Evolutionary conservation across 768 basidiomycete species (phyloP).

Genomic region (Coprinopsis strossmayeri): DNA sequence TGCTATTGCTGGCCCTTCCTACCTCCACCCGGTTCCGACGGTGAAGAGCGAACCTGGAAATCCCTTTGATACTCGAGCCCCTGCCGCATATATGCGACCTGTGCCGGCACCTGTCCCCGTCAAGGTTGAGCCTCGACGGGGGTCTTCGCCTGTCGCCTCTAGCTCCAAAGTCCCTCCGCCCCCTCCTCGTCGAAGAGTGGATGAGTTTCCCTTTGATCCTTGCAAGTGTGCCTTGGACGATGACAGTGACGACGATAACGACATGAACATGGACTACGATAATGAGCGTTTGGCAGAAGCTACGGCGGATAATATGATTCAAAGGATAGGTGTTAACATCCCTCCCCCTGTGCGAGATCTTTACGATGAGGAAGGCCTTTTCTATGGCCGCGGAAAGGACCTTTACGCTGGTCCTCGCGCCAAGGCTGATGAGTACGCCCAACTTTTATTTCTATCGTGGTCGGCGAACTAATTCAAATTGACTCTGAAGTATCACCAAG

Average conservation of each 20-base stretch:
- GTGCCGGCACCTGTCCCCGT: not conserved
- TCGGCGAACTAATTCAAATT: constrained; percentile 2
- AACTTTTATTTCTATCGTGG: not conserved
- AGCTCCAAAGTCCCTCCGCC: not conserved
- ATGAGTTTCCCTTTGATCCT: not conserved
- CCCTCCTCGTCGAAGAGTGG: not conserved
- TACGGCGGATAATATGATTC: constrained; percentile 12
- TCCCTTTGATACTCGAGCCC: too few relatives aligned
- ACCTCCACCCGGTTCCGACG: too few relatives aligned
- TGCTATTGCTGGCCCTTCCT: too few relatives aligned
- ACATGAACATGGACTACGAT: constrained; percentile 12
- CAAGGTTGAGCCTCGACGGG: not conserved
- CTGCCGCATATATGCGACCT: too few relatives aligned
- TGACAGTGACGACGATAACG: constrained; percentile 14
- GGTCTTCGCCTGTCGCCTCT: not conserved
- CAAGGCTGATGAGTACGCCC: constrained; percentile 43
- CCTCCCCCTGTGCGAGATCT: constrained; percentile 24
- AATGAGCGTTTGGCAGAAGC: constrained; percentile 1
- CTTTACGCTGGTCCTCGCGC: constrained; percentile 39
- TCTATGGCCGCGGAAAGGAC: constrained; percentile 39
- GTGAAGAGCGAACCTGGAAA: too few relatives aligned
- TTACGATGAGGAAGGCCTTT: constrained; percentile 39
- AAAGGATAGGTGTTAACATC: constrained; percentile 19
- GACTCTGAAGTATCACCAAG: constrained; percentile 37
- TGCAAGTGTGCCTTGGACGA: constrained; percentile 5